Evolutionary conservation across 1,284 basidiomycete species (phyloP), one percentile per base, ranked within the genome.

Genomic region (Puccinia horiana): DNA sequence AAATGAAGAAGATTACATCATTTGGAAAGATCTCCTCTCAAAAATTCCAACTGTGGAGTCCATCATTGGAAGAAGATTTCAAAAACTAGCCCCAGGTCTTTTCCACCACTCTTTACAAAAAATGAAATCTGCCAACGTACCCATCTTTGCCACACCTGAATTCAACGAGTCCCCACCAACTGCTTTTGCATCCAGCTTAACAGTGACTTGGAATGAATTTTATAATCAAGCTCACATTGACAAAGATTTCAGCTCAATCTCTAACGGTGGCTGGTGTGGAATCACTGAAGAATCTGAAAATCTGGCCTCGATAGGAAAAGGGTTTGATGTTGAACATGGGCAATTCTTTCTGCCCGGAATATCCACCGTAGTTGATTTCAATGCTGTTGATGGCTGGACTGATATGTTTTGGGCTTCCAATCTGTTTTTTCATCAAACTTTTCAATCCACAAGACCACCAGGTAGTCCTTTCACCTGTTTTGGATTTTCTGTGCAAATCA

Each of bases 311-410:
- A 23, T n/a, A 20, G 35, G n/a, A 20, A 8, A 67, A 18, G 63
- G 63, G 2, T 67, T 42, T n/a, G 40, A 67, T 16, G 16, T 67
- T 9, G 20, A 67, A n/a, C n/a, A 67, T 42, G 63, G 63, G 18
- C 63, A 67, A 42, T 67, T 67, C 16, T 40, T 67, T 67, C 63
- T 67, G n/a, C 63, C 63, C 1, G 63, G 63, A 42, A 67, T 67
- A 35, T 67, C 63, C 42, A 42, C 37, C n/a, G 35, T 42, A 5
- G 63, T 67, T 20, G 63, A 67, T 32, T 67, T 67, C 37, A 67
- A 67, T 67, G 35, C 63, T 14, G 37, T 67, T 9, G 63, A 67
- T 67, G 63, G 63, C 2, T 67, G 35, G 37, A 67, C 63, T 1
- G 63, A 67, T n/a, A 2, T 42, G 14, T 67, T 67, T 14, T 67